Conservation (phyloP, 192 early-diverging fungal species). For the Coemansia sp. region DNA sequence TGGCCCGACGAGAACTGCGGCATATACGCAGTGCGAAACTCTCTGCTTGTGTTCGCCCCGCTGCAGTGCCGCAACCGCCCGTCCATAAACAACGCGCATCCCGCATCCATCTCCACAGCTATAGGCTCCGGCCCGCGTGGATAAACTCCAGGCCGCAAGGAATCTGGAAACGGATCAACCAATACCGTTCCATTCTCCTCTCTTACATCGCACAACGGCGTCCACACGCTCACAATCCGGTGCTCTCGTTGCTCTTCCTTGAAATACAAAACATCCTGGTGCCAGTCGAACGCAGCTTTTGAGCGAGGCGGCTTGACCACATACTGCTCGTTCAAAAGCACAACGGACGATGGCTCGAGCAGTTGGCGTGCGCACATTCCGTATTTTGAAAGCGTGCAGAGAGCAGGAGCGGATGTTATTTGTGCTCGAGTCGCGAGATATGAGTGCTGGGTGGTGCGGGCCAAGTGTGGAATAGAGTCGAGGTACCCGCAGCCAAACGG, state of each 20-base stretch:
- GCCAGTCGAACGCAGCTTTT: slow-evolving; percentile 44
- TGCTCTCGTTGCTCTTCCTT: slow-evolving; percentile 16
- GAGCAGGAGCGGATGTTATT: slow-evolving; percentile 11
- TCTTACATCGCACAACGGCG: slow-evolving; percentile 27
- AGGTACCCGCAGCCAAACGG: slow-evolving; percentile 46
- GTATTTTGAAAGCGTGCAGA: slow-evolving; percentile 34
- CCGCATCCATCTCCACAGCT: slow-evolving; percentile 25
- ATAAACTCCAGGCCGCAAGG: slow-evolving; percentile 22
- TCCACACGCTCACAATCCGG: slow-evolving; percentile 43
- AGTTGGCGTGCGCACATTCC: slow-evolving; percentile 37
- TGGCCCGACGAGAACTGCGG: slow-evolving; percentile 44
- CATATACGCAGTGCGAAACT: slow-evolving; percentile 39
- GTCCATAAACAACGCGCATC: slow-evolving; percentile 48
- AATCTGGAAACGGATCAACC: slow-evolving; percentile 44
- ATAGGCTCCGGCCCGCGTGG: not conserved
- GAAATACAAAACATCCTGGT: slow-evolving; percentile 44
- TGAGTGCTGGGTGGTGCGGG: slow-evolving; percentile 9
- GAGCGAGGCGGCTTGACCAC: slow-evolving; percentile 48
- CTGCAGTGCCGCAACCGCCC: slow-evolving; percentile 48
- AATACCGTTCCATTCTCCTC: slow-evolving; percentile 39
- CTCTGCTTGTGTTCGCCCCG: slow-evolving; percentile 12
- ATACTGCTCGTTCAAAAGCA: slow-evolving; percentile 52
- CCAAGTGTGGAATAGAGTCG: slow-evolving; percentile 12
- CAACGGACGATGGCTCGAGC: slow-evolving; percentile 3
- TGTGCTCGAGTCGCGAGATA: slow-evolving; percentile 19